These are phyloP conservation scores for Parsonsia alboflavescens DNA, from an alignment of 257 asterid species.

Conservation along the genomic window DNA sequence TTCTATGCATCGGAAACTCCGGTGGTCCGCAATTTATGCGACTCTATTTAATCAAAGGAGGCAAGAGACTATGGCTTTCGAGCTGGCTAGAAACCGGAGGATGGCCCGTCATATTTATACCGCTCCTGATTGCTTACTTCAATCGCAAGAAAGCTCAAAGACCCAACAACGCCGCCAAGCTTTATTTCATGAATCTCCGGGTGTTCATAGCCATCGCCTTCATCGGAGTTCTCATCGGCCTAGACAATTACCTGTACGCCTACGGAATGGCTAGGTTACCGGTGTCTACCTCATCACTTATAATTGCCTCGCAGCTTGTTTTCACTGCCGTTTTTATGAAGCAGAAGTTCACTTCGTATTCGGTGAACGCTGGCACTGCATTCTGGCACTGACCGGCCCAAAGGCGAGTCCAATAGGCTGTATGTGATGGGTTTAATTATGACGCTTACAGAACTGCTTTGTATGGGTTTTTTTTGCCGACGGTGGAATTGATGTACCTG, in stretches of 20 bases:
- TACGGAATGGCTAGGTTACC: constrained; percentile 8
- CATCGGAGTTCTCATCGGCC: neutral
- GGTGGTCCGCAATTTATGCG: too few relatives aligned
- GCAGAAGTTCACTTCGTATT: constrained; percentile 24
- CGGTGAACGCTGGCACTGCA: constrained; percentile 22
- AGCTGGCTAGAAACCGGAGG: too few relatives aligned
- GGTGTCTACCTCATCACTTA: constrained; percentile 23
- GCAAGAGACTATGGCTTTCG: too few relatives aligned
- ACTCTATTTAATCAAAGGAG: too few relatives aligned
- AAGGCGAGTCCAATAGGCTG: neutral
- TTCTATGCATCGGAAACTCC: too few relatives aligned
- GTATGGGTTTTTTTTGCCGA: constrained; percentile 20
- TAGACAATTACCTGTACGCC: neutral
- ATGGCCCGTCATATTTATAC: too few relatives aligned
- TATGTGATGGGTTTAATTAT: constrained; percentile 24
- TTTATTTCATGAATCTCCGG: neutral
- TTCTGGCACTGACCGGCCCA: constrained; percentile 21
- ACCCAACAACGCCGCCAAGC: too few relatives aligned
- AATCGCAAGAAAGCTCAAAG: too few relatives aligned
- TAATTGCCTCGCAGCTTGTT: constrained; percentile 19
- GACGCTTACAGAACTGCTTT: constrained; percentile 24
- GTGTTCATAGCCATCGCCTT: neutral
- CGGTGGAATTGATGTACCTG: constrained; percentile 18
- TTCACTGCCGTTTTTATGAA: constrained; percentile 27
- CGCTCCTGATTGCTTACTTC: too few relatives aligned